Evolutionary conservation across 1,284 basidiomycete species (phyloP).

Genomic region (Irpex sp.): DNA sequence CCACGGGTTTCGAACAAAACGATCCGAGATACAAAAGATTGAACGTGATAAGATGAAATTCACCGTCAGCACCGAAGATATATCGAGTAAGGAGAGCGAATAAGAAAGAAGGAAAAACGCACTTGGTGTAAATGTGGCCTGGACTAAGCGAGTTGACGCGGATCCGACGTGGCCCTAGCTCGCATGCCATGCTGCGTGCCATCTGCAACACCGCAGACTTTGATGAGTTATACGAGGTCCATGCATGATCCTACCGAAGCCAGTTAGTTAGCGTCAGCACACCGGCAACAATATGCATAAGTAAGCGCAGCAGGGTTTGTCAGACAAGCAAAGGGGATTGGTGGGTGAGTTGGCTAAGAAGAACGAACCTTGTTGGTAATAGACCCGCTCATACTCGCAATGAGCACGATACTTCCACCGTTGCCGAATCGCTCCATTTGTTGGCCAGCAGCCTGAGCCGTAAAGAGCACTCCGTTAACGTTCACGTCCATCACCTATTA

Average conservation of each 20-base stretch:
- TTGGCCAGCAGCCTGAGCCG: conserved; percentile 75
- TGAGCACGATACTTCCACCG: conserved; percentile 78
- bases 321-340: background rate
- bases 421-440: conserved; percentile 70
- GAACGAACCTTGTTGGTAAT: conserved; percentile 71
- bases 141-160: conserved; percentile 77
- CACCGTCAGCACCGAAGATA: background rate
- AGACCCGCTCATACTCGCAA: conserved; percentile 85
- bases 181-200: conserved; percentile 81
- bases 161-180: conserved; percentile 69
- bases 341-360: background rate
- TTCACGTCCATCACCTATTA: conserved; percentile 73
- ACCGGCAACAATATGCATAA: background rate
- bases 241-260: conserved; percentile 57
- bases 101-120: conserved; percentile 22
- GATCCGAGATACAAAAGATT: too few species aligned
- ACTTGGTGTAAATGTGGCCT: conserved; percentile 75
- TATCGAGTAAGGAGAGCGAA: background rate
- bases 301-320: background rate
- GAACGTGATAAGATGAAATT: too few species aligned
- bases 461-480: conserved; percentile 72
- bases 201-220: conserved; percentile 84
- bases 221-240: conserved; percentile 78
- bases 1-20: too few species aligned
- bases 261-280: background rate